These are phyloP conservation scores for Galerina marginata DNA, from an alignment of 768 basidiomycete genomes.

Conservation along the genomic window DNA sequence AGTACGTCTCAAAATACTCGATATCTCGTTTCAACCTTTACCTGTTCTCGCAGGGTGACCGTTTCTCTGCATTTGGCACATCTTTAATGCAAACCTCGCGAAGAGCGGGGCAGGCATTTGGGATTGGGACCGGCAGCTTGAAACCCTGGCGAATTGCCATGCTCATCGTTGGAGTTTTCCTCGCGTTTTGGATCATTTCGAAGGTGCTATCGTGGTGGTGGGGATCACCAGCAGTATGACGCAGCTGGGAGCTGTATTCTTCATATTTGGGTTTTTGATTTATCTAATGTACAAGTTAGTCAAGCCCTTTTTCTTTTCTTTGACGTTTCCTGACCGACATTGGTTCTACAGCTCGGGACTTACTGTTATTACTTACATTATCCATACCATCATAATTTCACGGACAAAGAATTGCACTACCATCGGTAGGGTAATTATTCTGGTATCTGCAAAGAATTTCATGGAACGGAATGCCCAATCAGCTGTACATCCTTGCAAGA, in stretches of 20 bases:
- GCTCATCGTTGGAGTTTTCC: conserved; percentile 58
- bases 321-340: too few relatives aligned
- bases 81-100: conserved; percentile 70
- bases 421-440: too few relatives aligned
- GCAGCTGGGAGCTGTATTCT: not conserved
- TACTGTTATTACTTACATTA: too few relatives aligned
- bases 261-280: not conserved
- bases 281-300: not conserved
- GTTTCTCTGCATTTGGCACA: conserved; percentile 68
- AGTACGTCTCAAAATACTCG: conserved; percentile 44
- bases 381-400: too few relatives aligned
- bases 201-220: conserved; percentile 59
- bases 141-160: conserved; percentile 74
- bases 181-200: conserved; percentile 61
- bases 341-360: too few relatives aligned
- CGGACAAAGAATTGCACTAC: too few relatives aligned
- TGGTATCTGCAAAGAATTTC: too few relatives aligned
- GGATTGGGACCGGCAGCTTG: conserved; percentile 66
- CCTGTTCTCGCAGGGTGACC: conserved; percentile 55
- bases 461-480: too few relatives aligned
- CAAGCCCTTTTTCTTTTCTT: not conserved
- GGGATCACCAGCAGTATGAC: conserved; percentile 24
- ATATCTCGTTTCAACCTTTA: not conserved
- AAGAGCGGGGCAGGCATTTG: conserved; percentile 76
- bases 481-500: too few relatives aligned